Evolutionary conservation across 179 eudicot species (phyloP), one percentile per base, ranked within the genome.

Genomic region (Beta corolliflora): DNA sequence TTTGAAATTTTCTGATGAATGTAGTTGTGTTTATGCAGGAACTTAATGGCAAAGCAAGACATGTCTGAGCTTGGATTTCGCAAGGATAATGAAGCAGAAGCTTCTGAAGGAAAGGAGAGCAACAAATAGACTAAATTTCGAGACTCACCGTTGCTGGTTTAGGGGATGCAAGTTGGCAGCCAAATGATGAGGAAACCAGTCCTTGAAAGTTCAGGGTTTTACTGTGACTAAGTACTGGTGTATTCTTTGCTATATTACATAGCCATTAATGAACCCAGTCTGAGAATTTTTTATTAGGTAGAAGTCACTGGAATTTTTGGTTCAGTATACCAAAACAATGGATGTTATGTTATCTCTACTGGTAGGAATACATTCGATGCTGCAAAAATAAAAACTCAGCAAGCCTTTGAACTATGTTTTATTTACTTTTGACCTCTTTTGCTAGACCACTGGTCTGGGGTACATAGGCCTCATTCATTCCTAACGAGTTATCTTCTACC

Each of bases 41-140:
- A 95, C 84, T 85, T 95, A 82, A 95, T 95, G 98, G 98, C 98
- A 67, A 93, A 90, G 91, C 98, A 95, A 85, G 94, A 95, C 72
- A 85, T 95, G 92, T 89, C 97, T 46, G 98, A 93, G 84, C 98
- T 95, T 59, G 98, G 97, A 55, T 95, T 95, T 81, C 83, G 85
- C 74, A 84, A 85, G 76, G 91, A 88, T 55, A 63, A 8, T 5
- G 81, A 84, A 21, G 64, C 61, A 59, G 91, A 89, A 87, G 81
- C 85, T 79, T 74, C 86, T 23, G 81, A 83, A 63, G 87, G 79
- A 70, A 84, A 81, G 66, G 82, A 53, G 6, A 63, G 75, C 56
- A 79, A 59, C 66, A 75, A 76, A 44, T 80, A 60, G 78, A 83
- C 74, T 52, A 66, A 68, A 68, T 73, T 56, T 23, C 73, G 83